These are phyloP conservation scores for Colletotrichum tanaceti DNA, from an alignment of 2,329 filamentous ascomycete genomes.

Conservation along the genomic window DNA sequence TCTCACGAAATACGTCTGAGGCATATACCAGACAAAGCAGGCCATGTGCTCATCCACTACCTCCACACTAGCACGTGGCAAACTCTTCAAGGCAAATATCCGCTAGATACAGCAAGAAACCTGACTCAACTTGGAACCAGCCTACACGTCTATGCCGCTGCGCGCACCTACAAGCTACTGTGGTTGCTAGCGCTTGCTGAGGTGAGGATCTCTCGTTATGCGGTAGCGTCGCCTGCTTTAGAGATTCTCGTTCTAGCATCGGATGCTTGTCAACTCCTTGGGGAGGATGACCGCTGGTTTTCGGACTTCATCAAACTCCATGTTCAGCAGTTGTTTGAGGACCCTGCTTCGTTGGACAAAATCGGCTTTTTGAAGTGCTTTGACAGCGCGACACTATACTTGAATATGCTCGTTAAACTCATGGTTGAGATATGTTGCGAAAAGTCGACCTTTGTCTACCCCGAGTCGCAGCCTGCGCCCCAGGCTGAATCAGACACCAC, in stretches of 20 bases:
- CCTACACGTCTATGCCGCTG: conserved; percentile 19
- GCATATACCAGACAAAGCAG: conserved; percentile 12
- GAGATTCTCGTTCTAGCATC: conserved; percentile 7
- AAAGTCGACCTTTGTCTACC: neutral
- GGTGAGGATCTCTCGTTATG: neutral
- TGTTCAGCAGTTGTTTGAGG: neutral
- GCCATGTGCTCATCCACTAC: conserved; percentile 31
- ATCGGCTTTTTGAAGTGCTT: conserved; percentile 12
- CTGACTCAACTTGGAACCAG: neutral
- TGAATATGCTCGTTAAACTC: neutral
- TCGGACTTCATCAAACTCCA: neutral
- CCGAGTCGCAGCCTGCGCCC: neutral
- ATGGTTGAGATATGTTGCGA: conserved; percentile 10
- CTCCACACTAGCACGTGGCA: conserved; percentile 27
- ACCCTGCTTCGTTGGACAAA: neutral
- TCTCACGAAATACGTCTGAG: neutral
- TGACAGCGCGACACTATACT: neutral
- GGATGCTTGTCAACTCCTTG: conserved; percentile 1
- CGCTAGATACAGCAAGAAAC: neutral
- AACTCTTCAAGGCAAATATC: neutral
- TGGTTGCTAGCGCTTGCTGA: conserved; percentile 14
- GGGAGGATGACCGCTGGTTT: conserved; percentile 23
- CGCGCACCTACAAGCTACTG: neutral
- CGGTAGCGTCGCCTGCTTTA: neutral
- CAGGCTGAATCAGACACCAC: neutral